A percentile compares a stretch with the other conserved stretches of the same genome.
phyloP scores from a whole-genome alignment of 495 filamentous ascomycete genomes.

The Penicillium samsonianum region DNA sequence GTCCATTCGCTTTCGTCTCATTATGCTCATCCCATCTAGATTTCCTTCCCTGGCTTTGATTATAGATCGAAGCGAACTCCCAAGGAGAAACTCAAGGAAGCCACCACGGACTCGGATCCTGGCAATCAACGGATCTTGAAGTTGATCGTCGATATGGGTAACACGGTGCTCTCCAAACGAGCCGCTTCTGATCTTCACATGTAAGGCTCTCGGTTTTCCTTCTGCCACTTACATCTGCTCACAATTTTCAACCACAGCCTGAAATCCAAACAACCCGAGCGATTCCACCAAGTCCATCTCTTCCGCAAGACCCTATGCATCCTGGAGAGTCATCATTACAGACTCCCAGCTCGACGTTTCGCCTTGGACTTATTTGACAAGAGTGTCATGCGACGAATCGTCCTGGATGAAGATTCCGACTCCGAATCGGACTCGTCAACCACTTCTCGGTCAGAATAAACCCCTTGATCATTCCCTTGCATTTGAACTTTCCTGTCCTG shows the following conservation, averaged over 20 bases:
- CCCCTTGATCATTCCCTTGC: slow-evolving; percentile 15
- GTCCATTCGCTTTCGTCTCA: slow-evolving; percentile 14
- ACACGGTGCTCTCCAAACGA: slow-evolving; percentile 81
- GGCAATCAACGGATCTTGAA: slow-evolving; percentile 73
- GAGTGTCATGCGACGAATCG: slow-evolving; percentile 76
- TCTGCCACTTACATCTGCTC: slow-evolving; percentile 11
- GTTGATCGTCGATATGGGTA: slow-evolving; percentile 81
- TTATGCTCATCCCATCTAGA: slow-evolving; percentile 26
- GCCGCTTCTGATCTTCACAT: slow-evolving; percentile 69
- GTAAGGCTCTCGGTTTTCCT: slow-evolving; percentile 30
- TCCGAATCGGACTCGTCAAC: slow-evolving; percentile 38
- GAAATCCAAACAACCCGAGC: slow-evolving; percentile 64
- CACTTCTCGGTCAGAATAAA: slow-evolving; percentile 27
- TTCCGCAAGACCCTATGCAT: slow-evolving; percentile 82
- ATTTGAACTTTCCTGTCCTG: slow-evolving; percentile 2
- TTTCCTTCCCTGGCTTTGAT: slow-evolving; percentile 42
- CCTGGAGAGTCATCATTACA: slow-evolving; percentile 88
- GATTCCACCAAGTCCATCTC: slow-evolving; percentile 72
- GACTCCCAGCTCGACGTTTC: slow-evolving; percentile 79
- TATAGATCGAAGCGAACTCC: slow-evolving; percentile 40
- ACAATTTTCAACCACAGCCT: slow-evolving; percentile 45
- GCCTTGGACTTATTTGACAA: slow-evolving; percentile 94
- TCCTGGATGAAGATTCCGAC: slow-evolving; percentile 65
- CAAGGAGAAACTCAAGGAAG: slow-evolving; percentile 45
- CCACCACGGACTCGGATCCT: slow-evolving; percentile 61